These are phyloP conservation scores for Nevesoporus exiguus DNA, from an alignment of 768 basidiomycete genomes.

Conservation along the genomic window DNA sequence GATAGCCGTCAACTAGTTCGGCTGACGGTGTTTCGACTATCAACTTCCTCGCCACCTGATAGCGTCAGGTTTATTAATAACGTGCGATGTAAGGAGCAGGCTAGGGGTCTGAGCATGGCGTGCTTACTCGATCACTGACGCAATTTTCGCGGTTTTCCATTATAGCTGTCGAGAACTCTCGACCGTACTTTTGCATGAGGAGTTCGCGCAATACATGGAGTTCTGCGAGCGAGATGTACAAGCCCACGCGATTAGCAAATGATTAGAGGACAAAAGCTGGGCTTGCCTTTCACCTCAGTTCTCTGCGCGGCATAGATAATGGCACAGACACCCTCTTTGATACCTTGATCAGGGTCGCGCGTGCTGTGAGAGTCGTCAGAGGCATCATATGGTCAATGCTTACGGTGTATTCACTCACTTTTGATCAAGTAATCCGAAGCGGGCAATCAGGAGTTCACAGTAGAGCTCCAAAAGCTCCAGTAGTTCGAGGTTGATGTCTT, in stretches of 20 bases:
- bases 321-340: constrained; percentile 81
- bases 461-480: constrained; percentile 93
- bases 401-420: constrained; percentile 48
- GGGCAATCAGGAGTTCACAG: constrained; percentile 87
- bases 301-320: constrained; percentile 90
- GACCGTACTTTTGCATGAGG: constrained; percentile 93
- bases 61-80: constrained; percentile 2
- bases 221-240: constrained; percentile 37
- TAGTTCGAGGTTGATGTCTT: constrained; percentile 82
- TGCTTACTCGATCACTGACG: constrained; percentile 78
- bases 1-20: constrained; percentile 82
- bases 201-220: constrained; percentile 89
- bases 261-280: neutral
- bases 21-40: constrained; percentile 62
- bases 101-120: neutral
- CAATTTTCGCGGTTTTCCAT: constrained; percentile 81
- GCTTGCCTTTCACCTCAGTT: constrained; percentile 81
- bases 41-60: constrained; percentile 75
- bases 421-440: constrained; percentile 89
- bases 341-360: constrained; percentile 83
- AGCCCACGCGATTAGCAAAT: neutral
- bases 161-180: constrained; percentile 81
- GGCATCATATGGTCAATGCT: constrained; percentile 3
- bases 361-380: constrained; percentile 40
- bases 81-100: neutral